Conservation (phyloP, 2,329 filamentous ascomycete genomes). For the Colletotrichum ledebouriae region DNA sequence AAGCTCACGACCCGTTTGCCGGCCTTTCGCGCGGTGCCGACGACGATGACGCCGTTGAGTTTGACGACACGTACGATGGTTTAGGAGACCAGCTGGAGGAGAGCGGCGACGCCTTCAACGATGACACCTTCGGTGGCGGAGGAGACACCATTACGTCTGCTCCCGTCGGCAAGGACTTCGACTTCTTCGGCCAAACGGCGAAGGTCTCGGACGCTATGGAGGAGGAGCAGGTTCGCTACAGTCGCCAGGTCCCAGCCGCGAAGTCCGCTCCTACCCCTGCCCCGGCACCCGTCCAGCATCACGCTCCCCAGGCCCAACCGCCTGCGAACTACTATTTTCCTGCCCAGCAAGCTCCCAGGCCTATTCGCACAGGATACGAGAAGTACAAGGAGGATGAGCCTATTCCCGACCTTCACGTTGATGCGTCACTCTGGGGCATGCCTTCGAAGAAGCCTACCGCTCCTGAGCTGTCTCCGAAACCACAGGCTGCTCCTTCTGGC, state of each 20-base stretch:
- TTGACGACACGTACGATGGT: slow-evolving; percentile 97
- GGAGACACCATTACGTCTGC: slow-evolving; percentile 56
- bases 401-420: slow-evolving; percentile 90
- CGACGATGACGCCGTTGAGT: slow-evolving; percentile 75
- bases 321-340: slow-evolving; percentile 50
- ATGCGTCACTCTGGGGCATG: slow-evolving; percentile 92
- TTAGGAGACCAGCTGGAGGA: slow-evolving; percentile 92
- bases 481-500: slow-evolving; percentile 50
- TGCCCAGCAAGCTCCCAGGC: slow-evolving; percentile 56
- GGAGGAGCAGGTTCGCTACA: slow-evolving; percentile 90
- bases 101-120: slow-evolving; percentile 93
- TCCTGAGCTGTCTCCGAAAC: slow-evolving; percentile 47
- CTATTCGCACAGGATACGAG: slow-evolving; percentile 87
- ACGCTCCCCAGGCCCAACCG: slow-evolving; percentile 44
- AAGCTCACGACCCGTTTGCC: slow-evolving; percentile 88
- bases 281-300: slow-evolving; percentile 47
- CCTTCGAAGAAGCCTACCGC: slow-evolving; percentile 67
- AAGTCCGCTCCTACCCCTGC: slow-evolving; percentile 51
- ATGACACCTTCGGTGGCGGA: slow-evolving; percentile 85
- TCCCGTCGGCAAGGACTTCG: slow-evolving; percentile 89
- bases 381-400: slow-evolving; percentile 85
- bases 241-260: slow-evolving; percentile 76
- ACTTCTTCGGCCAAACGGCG: slow-evolving; percentile 95
- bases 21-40: slow-evolving; percentile 77
- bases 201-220: slow-evolving; percentile 87